Base-by-base conservation (phyloP, 1,139 yeast genomes). In the Magnusiomyces tetraspermus region DNA sequence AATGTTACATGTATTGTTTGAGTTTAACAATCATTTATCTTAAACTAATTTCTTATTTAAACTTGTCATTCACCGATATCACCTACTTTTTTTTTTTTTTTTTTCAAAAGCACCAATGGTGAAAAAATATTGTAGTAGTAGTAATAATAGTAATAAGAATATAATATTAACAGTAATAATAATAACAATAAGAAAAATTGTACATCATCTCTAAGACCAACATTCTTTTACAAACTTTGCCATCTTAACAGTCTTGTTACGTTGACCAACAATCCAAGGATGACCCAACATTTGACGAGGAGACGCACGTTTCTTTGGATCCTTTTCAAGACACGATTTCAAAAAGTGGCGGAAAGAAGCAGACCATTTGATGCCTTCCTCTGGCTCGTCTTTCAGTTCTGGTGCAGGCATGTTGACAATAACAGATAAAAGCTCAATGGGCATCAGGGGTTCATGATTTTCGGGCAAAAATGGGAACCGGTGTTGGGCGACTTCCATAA, bases 211-310 rank as follows among this genome's bases (percentile, higher is more conserved):
- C 49, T 44, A 53, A 31, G 48, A 48, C 97, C 97, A 89, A 57
- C 95, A 84, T 60, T 82, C 82, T 55, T 71, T 72, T 23, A 92
- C 88, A 69, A 92, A 86, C 67, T 80, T 83, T 60, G 82, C 95
- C 97, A 92, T 92, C 60, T 82, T 79, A 15, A 90, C 95, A 49
- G 71, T 74, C 63, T 82, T 78, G 57, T 73, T 75, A 67, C 77
- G 77, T 67, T 86, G 95, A 3, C 88, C 87, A 22, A 78, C 70
- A 54, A 88, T 75, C 97, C 97, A 90, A 1, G 97, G 97, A 71
- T 90, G 97, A 52, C 74, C 76, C 52, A 92, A 74, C 92, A 92
- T 85, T 65, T 90, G 96, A 59, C 94, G 75, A 13, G 98, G 98
- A 53, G 90, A 81, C 6, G 97, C 96, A 54, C 98, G 74, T 59